Base-by-base conservation (phyloP, 2,329 filamentous ascomycete species). In the Emergomyces pasteurianus region DNA sequence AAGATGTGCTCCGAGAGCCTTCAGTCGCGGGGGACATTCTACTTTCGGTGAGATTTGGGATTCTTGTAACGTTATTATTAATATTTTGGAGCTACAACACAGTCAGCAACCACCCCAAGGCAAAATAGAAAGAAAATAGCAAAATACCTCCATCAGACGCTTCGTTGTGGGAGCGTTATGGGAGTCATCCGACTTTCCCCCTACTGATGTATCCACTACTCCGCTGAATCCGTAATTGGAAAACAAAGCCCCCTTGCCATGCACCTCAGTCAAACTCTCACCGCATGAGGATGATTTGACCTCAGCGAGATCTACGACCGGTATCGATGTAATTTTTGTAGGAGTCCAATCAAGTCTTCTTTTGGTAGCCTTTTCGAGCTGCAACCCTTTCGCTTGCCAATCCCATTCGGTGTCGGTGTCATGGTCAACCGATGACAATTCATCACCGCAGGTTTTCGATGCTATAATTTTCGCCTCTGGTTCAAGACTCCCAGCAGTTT, bases 291-390 rank as follows among this genome's bases (percentile, higher is more conserved):
- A 58, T 12, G 58, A 60, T 18, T 50, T 56, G 21, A 60, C 58
- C 28, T 61, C 61, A 8, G 63, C 63, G 38, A 66, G 61, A 46
- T 67, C 65, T 38, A 63, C 64, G 46, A 63, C 66, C 61, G 69
- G 62, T 2, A 69, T 61, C 0, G 65, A 66, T 49, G 77, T 77
- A 40, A 77, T 69, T 54, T 77, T 79, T 3, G 84, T 81, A 1
- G 87, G 88, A 0, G 88, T 91, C 88, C 88, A 91, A 61, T 86
- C 80, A 16, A 74, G 68, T 62, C 84, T 79, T 62, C 87, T 78
- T 53, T 74, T 76, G 31, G 81, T 70, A 8, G 86, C 87, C 53
- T 69, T 63, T 63, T 73, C 73, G 28, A 76, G 59, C n/a, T 72
- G 67, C 31, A 59, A 36, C 28, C 36, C 54, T 21, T 54, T 53